These are phyloP conservation scores for Blumeria hordei DNA, from an alignment of 2,329 filamentous ascomycete genomes.

Conservation along the genomic window DNA sequence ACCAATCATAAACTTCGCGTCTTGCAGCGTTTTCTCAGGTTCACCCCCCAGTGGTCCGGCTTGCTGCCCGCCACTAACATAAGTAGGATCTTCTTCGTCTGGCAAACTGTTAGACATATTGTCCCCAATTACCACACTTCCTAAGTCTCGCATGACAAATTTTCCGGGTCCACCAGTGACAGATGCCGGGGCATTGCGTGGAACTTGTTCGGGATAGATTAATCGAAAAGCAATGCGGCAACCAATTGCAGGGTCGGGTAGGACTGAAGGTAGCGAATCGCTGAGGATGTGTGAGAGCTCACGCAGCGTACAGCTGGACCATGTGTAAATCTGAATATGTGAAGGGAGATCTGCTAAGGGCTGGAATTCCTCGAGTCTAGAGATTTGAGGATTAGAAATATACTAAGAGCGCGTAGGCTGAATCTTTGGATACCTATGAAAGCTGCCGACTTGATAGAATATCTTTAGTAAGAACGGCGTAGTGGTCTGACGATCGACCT, in stretches of 20 bases:
- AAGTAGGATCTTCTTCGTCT: constrained; percentile 17
- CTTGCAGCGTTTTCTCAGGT: constrained; percentile 47
- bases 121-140: constrained; percentile 54
- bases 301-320: constrained; percentile 54
- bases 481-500: constrained; percentile 42
- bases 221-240: constrained; percentile 74
- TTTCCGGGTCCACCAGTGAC: constrained; percentile 23
- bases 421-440: constrained; percentile 32
- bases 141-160: constrained; percentile 60
- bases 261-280: constrained; percentile 38
- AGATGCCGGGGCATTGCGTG: constrained; percentile 11
- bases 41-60: constrained; percentile 26
- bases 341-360: constrained; percentile 30
- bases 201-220: constrained; percentile 64
- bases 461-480: constrained; percentile 69
- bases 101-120: constrained; percentile 21
- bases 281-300: constrained; percentile 62
- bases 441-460: constrained; percentile 53
- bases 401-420: constrained; percentile 5
- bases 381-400: not conserved
- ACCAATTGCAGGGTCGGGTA: constrained; percentile 53
- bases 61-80: constrained; percentile 12
- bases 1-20: constrained; percentile 64
- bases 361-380: constrained; percentile 44
- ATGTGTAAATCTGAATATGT: constrained; percentile 64